Evolutionary conservation across 148 eudicot species (phyloP).

Genomic region (Chenopodium album): DNA sequence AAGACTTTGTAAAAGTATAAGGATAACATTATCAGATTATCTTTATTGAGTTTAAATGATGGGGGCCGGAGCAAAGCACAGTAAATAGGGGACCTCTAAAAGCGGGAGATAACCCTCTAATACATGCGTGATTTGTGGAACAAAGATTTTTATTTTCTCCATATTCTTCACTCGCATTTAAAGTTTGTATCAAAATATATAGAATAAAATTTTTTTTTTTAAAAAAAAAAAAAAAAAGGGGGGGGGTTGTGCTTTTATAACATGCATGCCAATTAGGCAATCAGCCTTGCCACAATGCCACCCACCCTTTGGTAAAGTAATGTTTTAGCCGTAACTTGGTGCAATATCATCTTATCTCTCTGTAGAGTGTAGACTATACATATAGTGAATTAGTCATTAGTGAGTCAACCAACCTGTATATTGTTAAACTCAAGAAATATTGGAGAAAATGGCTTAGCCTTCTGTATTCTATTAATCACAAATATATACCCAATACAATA

Average conservation of each 20-base stretch:
- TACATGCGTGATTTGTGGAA: constrained; percentile 38
- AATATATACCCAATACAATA: no score
- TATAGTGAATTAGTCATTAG: no score
- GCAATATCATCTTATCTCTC: background rate
- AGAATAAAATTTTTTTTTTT: no score
- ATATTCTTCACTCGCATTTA: background rate
- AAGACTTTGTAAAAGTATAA: no score
- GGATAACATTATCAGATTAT: constrained; percentile 3
- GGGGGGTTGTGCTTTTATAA: background rate
- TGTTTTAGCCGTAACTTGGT: background rate
- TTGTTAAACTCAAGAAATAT: no score
- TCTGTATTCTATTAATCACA: no score
- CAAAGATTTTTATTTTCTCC: background rate
- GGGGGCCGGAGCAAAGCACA: constrained; percentile 14
- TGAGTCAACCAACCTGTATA: no score
- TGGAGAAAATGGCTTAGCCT: no score
- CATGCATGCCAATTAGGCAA: background rate
- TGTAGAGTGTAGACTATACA: no score
- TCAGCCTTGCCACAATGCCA: background rate
- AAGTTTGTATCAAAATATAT: no score
- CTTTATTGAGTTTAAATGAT: background rate
- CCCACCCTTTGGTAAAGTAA: background rate
- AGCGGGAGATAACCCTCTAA: background rate
- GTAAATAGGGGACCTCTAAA: constrained; percentile 15
- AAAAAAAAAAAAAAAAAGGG: no score